Evolutionary conservation across 257 asterid genomes (phyloP).

Genomic region (Capsicum baccatum): DNA sequence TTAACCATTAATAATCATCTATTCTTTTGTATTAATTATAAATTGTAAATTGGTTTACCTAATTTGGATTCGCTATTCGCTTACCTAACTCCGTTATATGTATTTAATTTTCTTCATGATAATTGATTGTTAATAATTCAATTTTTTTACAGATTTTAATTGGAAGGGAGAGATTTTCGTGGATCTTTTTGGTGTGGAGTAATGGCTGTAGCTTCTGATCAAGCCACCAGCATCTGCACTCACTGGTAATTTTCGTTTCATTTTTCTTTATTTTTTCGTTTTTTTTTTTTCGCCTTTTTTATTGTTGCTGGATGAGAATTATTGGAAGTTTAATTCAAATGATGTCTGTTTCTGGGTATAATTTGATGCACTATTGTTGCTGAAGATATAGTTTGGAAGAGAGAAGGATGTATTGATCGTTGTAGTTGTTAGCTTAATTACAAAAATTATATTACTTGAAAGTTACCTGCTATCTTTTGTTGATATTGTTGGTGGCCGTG

Average conservation of each 20-base stretch:
- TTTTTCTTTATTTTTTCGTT: not conserved
- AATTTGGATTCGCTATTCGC: constrained; percentile 19
- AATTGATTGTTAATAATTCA: not conserved
- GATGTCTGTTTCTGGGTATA: not conserved
- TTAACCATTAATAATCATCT: not conserved
- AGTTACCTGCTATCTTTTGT: too few relatives aligned
- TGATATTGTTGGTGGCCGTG: too few relatives aligned
- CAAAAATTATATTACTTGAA: not conserved
- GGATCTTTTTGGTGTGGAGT: constrained; percentile 32
- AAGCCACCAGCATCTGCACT: constrained; percentile 67
- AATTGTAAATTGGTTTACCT: constrained; percentile 21
- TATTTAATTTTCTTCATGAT: not conserved
- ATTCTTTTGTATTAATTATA: not conserved
- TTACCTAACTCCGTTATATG: constrained; percentile 5
- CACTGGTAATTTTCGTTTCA: constrained; percentile 61
- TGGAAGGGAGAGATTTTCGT: not conserved
- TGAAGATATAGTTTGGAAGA: too few relatives aligned
- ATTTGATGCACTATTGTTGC: too few relatives aligned
- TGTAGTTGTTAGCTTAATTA: not conserved
- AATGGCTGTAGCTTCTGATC: constrained; percentile 79
- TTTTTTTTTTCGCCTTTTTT: not conserved
- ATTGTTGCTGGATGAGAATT: not conserved
- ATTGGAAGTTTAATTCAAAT: not conserved
- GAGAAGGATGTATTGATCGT: not conserved
- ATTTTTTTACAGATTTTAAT: constrained; percentile 18